A percentile compares a stretch with the other conserved stretches of the same genome.
Conservation (phyloP, 192 early-diverging fungal species). For the Ambispora gerdemannii region DNA sequence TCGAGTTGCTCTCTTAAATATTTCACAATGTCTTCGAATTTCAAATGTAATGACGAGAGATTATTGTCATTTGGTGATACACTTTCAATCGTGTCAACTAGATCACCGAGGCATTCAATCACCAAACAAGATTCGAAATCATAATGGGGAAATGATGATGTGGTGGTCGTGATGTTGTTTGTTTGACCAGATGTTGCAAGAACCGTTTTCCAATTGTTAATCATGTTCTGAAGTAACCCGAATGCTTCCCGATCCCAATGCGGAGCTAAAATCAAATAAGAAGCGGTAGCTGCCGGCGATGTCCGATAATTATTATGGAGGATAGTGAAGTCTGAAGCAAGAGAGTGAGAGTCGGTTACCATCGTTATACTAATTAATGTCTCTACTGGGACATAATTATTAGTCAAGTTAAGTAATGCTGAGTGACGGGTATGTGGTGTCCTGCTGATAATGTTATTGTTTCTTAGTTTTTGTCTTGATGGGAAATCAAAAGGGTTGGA, state of each 20-base stretch:
- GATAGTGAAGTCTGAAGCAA: slow-evolving; percentile 5
- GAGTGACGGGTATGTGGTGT: not conserved
- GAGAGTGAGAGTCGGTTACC: not conserved
- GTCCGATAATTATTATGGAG: slow-evolving; percentile 20
- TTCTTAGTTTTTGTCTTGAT: slow-evolving; percentile 2
- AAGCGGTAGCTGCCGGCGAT: slow-evolving; percentile 15
- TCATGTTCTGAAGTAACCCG: not conserved
- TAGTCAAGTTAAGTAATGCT: not conserved
- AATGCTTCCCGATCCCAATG: slow-evolving; percentile 11
- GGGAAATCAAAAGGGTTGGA: slow-evolving; percentile 10
- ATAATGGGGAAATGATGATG: not conserved
- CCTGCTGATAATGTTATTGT: not conserved
- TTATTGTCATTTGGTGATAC: not conserved
- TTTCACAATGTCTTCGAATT: not conserved
- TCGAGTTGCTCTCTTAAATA: not conserved
- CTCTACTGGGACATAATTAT: slow-evolving; percentile 11
- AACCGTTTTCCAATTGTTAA: not conserved
- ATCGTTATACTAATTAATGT: not conserved
- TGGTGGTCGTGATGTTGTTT: too few relatives aligned
- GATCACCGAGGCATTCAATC: not conserved
- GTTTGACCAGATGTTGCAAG: slow-evolving; percentile 1
- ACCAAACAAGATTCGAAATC: slow-evolving; percentile 23
- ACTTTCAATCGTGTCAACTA: not conserved
- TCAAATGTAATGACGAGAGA: not conserved
- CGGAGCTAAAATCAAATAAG: not conserved